These are phyloP conservation scores for Fusarium sp. DNA, from an alignment of 2,329 filamentous ascomycete genomes.

Conservation along the genomic window DNA sequence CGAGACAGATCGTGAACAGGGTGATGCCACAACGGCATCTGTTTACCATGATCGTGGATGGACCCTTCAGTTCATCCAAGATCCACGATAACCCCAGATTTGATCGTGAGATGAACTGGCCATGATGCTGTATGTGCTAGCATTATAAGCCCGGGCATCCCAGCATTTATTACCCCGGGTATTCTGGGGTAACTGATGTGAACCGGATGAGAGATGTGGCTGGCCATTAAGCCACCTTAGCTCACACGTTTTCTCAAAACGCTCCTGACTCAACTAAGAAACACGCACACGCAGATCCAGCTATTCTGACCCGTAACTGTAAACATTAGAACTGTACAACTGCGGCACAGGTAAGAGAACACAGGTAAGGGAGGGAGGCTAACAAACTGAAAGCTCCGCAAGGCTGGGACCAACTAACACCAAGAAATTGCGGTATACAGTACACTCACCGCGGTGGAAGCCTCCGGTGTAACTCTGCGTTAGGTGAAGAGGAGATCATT, in stretches of 20 bases:
- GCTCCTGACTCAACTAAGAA: slow-evolving; percentile 18
- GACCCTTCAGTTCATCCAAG: slow-evolving; percentile 14
- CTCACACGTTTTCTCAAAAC: background rate
- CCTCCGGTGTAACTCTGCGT: slow-evolving; percentile 6
- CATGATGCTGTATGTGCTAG: background rate
- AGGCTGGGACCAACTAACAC: slow-evolving; percentile 1
- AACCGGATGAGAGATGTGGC: background rate
- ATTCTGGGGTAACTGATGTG: background rate
- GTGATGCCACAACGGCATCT: slow-evolving; percentile 31
- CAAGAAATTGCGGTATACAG: background rate
- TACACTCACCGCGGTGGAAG: slow-evolving; percentile 30
- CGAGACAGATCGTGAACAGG: slow-evolving; percentile 27
- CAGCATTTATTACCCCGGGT: background rate
- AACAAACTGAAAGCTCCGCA: background rate
- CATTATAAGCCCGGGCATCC: background rate
- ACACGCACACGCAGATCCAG: slow-evolving; percentile 11
- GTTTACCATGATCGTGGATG: slow-evolving; percentile 20
- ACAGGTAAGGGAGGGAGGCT: slow-evolving; percentile 9
- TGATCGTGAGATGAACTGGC: slow-evolving; percentile 4
- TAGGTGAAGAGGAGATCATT: slow-evolving; percentile 16
- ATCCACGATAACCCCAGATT: slow-evolving; percentile 24
- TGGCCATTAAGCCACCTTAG: background rate
- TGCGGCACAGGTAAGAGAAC: slow-evolving; percentile 15
- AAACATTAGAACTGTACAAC: slow-evolving; percentile 1
- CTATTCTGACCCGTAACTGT: slow-evolving; percentile 12